phyloP scores from a whole-genome alignment of 2,329 filamentous ascomycete species.

The Diaporthe sp. region DNA sequence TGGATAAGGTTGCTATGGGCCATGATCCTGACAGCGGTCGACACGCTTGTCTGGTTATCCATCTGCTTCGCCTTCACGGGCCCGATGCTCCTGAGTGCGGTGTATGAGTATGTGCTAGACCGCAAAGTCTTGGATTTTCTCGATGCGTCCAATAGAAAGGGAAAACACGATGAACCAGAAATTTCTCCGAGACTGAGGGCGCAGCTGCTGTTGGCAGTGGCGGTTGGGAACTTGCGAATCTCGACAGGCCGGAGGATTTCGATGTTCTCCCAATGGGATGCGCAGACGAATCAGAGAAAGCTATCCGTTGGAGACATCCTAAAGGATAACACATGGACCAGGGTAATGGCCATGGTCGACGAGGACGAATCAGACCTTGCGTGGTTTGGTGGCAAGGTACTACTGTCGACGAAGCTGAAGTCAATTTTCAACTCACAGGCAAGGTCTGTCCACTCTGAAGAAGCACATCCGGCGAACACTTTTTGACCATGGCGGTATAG shows the following conservation, averaged over 20 bases:
- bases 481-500: constrained; percentile 34
- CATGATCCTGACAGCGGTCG: constrained; percentile 42
- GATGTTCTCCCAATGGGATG: neutral
- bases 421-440: constrained; percentile 22
- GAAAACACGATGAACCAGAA: neutral
- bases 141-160: neutral
- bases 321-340: constrained; percentile 49
- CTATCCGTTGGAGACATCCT: constrained; percentile 36
- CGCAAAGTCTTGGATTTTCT: constrained; percentile 45
- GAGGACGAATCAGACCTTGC: constrained; percentile 44
- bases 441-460: constrained; percentile 16
- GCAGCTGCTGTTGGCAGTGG: constrained; percentile 48
- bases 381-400: constrained; percentile 41
- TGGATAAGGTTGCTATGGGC: constrained; percentile 41
- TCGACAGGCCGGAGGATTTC: constrained; percentile 41
- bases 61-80: constrained; percentile 48
- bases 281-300: neutral
- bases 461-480: neutral
- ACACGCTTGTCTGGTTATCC: constrained; percentile 47
- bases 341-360: constrained; percentile 49
- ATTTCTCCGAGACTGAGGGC: constrained; percentile 43
- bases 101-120: constrained; percentile 49
- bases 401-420: constrained; percentile 43
- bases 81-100: constrained; percentile 48
- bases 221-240: constrained; percentile 50